Conservation (phyloP, 345 rosid species). For the Lenwebbia sp. region DNA sequence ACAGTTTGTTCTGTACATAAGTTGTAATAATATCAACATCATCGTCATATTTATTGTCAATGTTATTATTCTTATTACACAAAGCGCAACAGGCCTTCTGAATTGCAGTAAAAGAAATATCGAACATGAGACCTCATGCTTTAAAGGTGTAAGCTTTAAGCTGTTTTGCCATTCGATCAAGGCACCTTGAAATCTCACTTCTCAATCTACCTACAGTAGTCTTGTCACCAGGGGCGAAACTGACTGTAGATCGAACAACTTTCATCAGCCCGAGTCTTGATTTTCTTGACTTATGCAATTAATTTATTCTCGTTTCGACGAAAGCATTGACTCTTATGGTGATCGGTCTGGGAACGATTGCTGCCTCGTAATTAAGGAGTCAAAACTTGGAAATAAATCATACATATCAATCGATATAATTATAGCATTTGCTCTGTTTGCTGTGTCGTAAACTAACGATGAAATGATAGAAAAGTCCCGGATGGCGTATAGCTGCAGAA, state of each 20-base stretch:
- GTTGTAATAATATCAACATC: no score
- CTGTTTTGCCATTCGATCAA: neutral
- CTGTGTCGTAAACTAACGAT: neutral
- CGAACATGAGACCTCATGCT: neutral
- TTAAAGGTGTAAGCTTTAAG: neutral
- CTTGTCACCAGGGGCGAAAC: neutral
- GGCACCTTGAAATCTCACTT: neutral
- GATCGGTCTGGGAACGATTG: neutral
- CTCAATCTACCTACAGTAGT: neutral
- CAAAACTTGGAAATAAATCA: neutral
- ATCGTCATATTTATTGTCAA: no score
- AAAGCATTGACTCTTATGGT: neutral
- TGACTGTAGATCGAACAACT: neutral
- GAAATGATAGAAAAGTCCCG: neutral
- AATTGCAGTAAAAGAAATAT: neutral
- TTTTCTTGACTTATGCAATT: neutral
- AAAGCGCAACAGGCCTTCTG: neutral
- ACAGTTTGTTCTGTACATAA: neutral
- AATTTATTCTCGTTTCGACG: neutral
- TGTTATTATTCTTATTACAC: neutral
- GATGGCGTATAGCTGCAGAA: neutral
- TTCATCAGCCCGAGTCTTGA: neutral
- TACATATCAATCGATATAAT: neutral
- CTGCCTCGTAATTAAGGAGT: neutral
- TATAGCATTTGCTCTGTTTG: neutral